A percentile compares a stretch with the other conserved stretches of the same genome.
phyloP scores from a whole-genome alignment of 1,139 yeast genomes.

The Taphrina flavorubra region DNA sequence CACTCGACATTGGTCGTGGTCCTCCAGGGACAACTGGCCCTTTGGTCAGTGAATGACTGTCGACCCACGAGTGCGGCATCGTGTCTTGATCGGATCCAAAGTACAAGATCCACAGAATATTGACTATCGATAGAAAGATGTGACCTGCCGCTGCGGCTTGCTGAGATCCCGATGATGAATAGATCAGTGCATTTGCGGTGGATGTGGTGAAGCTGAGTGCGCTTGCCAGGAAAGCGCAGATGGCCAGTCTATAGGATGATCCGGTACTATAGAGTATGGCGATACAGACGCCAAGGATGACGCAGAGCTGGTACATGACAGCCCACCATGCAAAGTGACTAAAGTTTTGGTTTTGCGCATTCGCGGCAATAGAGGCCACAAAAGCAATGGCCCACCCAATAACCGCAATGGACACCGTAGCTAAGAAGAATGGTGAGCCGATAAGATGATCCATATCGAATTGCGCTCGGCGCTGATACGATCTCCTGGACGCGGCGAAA shows the following conservation, averaged over 20 bases:
- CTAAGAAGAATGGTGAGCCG: conserved; percentile 38
- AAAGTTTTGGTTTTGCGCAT: conserved; percentile 53
- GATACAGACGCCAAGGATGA: conserved; percentile 60
- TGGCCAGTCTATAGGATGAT: conserved; percentile 9
- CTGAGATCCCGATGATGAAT: conserved; percentile 65
- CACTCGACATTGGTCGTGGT: conserved; percentile 22
- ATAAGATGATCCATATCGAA: conserved; percentile 16
- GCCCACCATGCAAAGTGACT: conserved; percentile 99
- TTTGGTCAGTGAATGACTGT: conserved; percentile 55
- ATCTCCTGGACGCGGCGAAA: conserved; percentile 1
- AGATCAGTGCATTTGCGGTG: conserved; percentile 78
- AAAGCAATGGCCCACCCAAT: conserved; percentile 80
- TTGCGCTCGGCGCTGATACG: conserved; percentile 3
- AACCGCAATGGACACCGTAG: conserved; percentile 37
- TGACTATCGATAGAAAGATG: conserved; percentile 77
- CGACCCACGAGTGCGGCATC: conserved; percentile 81
- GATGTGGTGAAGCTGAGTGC: conserved; percentile 52
- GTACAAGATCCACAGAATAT: conserved; percentile 79
- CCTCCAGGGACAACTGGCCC: conserved; percentile 30
- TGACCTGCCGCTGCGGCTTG: conserved; percentile 95
- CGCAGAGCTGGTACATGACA: conserved; percentile 73
- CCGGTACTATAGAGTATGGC: conserved; percentile 11
- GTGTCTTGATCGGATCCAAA: conserved; percentile 62
- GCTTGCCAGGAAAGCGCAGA: conserved; percentile 32
- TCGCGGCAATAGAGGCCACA: conserved; percentile 77